Percentiles rank a stretch among this genome's conserved stretches.
phyloP scores from a whole-genome alignment of 2,329 filamentous ascomycete genomes.

The Colletotrichum sp. region DNA sequence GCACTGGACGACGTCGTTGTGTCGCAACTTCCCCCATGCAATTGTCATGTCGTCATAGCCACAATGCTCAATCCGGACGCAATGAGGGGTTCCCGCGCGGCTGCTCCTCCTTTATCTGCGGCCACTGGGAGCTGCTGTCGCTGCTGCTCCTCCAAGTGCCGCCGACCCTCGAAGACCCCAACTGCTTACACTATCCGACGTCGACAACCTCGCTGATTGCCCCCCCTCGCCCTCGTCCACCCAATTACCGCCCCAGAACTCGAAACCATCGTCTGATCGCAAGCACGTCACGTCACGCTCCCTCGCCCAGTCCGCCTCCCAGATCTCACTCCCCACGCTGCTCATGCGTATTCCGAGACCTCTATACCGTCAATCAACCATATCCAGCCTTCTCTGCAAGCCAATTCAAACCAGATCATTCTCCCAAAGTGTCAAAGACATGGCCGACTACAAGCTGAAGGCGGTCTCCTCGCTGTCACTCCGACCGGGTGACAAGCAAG shows the following conservation, averaged over 20 bases:
- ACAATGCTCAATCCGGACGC: not conserved
- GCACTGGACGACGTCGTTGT: not conserved
- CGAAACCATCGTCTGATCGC: not conserved
- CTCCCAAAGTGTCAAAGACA: conserved; percentile 38
- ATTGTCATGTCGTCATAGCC: not conserved
- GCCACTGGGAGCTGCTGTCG: not conserved
- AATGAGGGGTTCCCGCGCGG: not conserved
- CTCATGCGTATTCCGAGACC: conserved; percentile 13
- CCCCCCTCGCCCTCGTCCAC: not conserved
- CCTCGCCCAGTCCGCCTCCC: not conserved
- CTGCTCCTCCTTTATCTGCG: not conserved
- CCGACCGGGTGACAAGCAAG: conserved; percentile 81
- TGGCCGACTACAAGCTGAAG: conserved; percentile 76
- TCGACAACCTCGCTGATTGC: not conserved
- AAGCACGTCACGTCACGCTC: not conserved
- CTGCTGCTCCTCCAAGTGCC: not conserved
- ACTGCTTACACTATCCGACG: not conserved
- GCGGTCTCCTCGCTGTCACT: conserved; percentile 76
- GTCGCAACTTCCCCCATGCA: not conserved
- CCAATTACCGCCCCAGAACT: not conserved
- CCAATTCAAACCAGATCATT: conserved; percentile 19
- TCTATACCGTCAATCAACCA: not conserved
- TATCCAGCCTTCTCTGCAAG: not conserved
- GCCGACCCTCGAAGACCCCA: not conserved
- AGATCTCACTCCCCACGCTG: not conserved